Conservation (phyloP, 2,329 filamentous ascomycete genomes). For the Aspergillus fischeri region DNA sequence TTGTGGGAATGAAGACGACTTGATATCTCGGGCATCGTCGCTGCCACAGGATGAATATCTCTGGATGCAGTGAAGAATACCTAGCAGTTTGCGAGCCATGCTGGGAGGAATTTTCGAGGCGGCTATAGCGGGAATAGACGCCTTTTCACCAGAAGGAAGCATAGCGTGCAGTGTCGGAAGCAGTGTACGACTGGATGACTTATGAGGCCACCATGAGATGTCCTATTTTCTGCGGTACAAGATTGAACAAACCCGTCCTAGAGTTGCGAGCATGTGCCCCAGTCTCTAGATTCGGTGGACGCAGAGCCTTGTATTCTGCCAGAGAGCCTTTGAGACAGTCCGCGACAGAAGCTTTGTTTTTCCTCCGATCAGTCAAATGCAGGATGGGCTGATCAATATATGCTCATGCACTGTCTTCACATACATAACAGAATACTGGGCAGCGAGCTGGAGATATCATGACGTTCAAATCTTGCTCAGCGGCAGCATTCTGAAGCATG, state of each 20-base stretch:
- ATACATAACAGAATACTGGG: neutral
- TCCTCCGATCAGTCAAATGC: neutral
- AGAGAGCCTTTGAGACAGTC: neutral
- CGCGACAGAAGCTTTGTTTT: neutral
- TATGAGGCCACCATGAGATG: too few species aligned
- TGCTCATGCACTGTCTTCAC: neutral
- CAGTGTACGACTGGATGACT: too few species aligned
- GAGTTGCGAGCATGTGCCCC: neutral
- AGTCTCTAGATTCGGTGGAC: neutral
- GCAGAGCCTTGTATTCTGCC: neutral
- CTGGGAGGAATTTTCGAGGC: too few species aligned
- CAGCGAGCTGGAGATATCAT: neutral
- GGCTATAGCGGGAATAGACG: too few species aligned
- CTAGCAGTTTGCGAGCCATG: too few species aligned
- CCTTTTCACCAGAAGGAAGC: too few species aligned
- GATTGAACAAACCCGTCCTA: neutral
- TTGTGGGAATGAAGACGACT: too few species aligned
- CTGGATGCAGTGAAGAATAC: too few species aligned
- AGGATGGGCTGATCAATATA: neutral
- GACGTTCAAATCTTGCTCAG: neutral
- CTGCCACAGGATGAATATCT: neutral
- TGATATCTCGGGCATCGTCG: neutral
- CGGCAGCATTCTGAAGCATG: neutral
- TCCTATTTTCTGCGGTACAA: neutral
- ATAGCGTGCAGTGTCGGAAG: too few species aligned